phyloP scores from a whole-genome alignment of 345 rosid species.

The Mangifera indica region DNA sequence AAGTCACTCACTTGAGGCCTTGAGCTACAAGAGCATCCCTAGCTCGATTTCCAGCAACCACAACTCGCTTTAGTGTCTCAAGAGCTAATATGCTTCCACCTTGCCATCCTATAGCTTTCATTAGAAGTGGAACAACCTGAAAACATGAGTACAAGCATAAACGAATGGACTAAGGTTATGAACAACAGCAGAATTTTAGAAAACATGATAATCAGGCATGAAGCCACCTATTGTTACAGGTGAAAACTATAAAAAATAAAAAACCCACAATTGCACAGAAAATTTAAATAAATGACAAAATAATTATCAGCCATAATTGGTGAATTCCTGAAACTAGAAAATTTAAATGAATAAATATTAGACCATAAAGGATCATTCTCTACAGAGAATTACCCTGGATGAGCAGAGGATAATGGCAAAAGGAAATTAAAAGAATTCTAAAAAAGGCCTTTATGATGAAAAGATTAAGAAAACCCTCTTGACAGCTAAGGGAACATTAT shows the following conservation, averaged over 20 bases:
- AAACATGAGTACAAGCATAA: conserved; percentile 17
- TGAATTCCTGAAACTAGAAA: background rate
- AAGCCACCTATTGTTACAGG: background rate
- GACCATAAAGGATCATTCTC: background rate
- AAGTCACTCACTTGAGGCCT: conserved; percentile 71
- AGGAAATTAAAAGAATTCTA: background rate
- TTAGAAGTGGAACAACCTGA: conserved; percentile 97
- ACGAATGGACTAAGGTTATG: conserved; percentile 15
- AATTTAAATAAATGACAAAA: background rate
- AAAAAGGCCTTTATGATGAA: background rate
- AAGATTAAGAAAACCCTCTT: background rate
- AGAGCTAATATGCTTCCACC: conserved; percentile 99
- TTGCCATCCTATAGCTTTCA: conserved; percentile 99
- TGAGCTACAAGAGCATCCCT: conserved; percentile 99
- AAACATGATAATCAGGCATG: background rate
- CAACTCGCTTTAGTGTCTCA: conserved; percentile 93
- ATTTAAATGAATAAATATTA: background rate
- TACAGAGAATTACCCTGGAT: background rate
- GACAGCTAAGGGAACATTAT: background rate
- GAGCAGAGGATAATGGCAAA: background rate
- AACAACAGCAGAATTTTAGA: conserved; percentile 11
- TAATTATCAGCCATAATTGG: background rate
- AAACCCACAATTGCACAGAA: background rate
- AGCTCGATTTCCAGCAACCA: conserved; percentile 96
- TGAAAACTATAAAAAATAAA: background rate